Percentiles rank a stretch among this genome's conserved stretches.
Conservation (phyloP, 2,329 filamentous ascomycete species). For the Epicoccum nigrum region DNA sequence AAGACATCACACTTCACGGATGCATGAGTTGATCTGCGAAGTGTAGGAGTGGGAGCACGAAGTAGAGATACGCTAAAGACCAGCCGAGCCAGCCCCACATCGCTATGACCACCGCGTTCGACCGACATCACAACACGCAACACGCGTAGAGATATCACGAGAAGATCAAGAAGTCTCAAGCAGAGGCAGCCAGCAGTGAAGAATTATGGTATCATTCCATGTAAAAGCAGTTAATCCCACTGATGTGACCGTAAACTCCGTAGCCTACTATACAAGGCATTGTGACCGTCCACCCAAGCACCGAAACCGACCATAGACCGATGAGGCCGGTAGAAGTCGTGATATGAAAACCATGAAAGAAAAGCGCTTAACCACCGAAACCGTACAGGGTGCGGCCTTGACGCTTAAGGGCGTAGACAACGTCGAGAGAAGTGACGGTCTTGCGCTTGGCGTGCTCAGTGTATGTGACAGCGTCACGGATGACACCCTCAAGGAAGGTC, state of each 20-base stretch:
- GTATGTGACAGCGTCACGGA: conserved; percentile 78
- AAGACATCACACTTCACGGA: not conserved
- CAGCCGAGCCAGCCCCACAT: not conserved
- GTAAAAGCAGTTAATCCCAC: conserved; percentile 35
- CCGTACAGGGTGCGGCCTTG: conserved; percentile 79
- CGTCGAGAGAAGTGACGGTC: conserved; percentile 73
- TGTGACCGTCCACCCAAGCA: conserved; percentile 43
- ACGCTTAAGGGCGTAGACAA: conserved; percentile 68
- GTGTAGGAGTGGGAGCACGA: no score
- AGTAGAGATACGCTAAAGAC: not conserved
- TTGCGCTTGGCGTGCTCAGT: conserved; percentile 83
- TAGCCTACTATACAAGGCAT: conserved; percentile 44
- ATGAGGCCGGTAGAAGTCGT: conserved; percentile 41
- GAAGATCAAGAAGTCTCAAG: not conserved
- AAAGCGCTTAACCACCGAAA: conserved; percentile 77
- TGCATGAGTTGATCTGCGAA: no score
- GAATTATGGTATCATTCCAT: conserved; percentile 47
- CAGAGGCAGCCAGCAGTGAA: conserved; percentile 17
- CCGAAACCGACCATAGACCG: conserved; percentile 66
- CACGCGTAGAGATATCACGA: not conserved
- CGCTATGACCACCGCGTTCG: conserved; percentile 17
- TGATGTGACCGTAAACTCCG: conserved; percentile 44
- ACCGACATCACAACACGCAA: conserved; percentile 10
- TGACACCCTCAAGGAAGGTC: conserved; percentile 78
- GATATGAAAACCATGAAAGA: conserved; percentile 44